Percentiles rank a stretch among this genome's conserved stretches.
Evolutionary conservation across 345 rosid genomes (phyloP).

Genomic region (Citrus australasica): DNA sequence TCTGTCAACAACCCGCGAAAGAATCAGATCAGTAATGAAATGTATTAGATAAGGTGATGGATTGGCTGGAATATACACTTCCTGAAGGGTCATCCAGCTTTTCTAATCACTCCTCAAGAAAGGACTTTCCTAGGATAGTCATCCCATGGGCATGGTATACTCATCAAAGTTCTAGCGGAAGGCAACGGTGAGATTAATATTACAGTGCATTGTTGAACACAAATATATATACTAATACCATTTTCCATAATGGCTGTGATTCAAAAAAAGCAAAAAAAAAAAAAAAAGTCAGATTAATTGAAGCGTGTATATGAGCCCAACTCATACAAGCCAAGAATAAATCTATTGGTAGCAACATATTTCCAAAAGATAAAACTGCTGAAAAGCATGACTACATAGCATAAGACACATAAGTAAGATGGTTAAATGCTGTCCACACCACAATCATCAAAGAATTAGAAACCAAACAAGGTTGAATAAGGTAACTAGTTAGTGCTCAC

Average conservation of each 20-base stretch:
- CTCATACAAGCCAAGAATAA: not conserved
- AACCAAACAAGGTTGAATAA: not conserved
- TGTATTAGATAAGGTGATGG: not conserved
- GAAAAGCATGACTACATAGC: not conserved
- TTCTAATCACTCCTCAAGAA: not conserved
- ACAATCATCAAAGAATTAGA: not conserved
- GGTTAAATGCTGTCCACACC: not conserved
- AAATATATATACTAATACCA: not conserved
- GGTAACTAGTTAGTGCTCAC: constrained; percentile 33
- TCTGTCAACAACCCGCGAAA: constrained; percentile 47
- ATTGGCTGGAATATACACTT: not conserved
- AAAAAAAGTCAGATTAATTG: not conserved
- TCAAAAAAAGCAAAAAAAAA: not conserved
- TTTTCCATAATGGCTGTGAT: not conserved
- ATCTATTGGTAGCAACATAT: not conserved
- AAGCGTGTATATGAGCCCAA: not conserved
- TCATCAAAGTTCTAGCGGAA: not conserved
- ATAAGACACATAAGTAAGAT: not conserved
- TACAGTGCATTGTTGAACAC: not conserved
- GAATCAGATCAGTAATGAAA: constrained; percentile 11
- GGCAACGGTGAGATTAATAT: not conserved
- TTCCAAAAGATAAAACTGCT: not conserved
- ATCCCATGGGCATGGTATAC: not conserved
- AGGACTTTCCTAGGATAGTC: not conserved
- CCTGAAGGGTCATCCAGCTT: not conserved